Evolutionary conservation across 2,329 filamentous ascomycete genomes (phyloP).

Genomic region (Akanthomyces dipterigenus): DNA sequence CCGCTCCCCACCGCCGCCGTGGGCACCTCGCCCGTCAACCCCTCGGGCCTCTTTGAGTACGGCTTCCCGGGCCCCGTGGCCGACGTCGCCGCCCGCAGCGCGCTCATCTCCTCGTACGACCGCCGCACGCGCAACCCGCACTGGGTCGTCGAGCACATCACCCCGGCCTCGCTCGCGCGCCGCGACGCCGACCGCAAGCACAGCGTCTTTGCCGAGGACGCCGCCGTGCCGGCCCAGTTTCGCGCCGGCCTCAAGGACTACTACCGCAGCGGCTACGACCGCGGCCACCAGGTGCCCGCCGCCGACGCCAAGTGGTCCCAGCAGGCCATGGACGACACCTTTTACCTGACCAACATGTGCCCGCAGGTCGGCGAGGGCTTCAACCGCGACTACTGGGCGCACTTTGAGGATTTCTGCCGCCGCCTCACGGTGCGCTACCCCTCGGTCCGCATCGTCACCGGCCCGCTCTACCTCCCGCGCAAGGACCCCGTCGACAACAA

Average conservation of each 20-base stretch:
- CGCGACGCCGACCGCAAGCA: slow-evolving; percentile 77
- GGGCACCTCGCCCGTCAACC: slow-evolving; percentile 54
- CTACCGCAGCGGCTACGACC: slow-evolving; percentile 88
- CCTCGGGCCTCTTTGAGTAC: slow-evolving; percentile 72
- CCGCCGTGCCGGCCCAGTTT: slow-evolving; percentile 73
- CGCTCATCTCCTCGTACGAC: slow-evolving; percentile 83
- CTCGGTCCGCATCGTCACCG: slow-evolving; percentile 84
- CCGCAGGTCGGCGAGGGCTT: slow-evolving; percentile 97
- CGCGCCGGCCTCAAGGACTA: slow-evolving; percentile 90
- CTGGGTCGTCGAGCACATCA: slow-evolving; percentile 97
- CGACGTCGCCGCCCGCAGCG: slow-evolving; percentile 70
- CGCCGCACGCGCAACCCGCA: slow-evolving; percentile 83
- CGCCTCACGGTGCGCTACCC: slow-evolving; percentile 75
- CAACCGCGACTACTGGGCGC: slow-evolving; percentile 98
- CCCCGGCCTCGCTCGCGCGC: slow-evolving; percentile 68
- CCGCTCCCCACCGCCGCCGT: slow-evolving; percentile 45
- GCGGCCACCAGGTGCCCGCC: slow-evolving; percentile 93
- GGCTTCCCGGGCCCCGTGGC: slow-evolving; percentile 87
- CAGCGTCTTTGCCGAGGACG: slow-evolving; percentile 78
- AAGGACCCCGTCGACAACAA: slow-evolving; percentile 77
- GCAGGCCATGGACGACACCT: slow-evolving; percentile 89
- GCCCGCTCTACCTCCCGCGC: slow-evolving; percentile 86
- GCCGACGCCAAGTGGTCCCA: slow-evolving; percentile 97
- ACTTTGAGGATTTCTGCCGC: slow-evolving; percentile 96
- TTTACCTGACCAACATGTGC: slow-evolving; percentile 92